Conservation (phyloP, 495 filamentous ascomycete genomes). For the Trichoderma asperelloides region DNA sequence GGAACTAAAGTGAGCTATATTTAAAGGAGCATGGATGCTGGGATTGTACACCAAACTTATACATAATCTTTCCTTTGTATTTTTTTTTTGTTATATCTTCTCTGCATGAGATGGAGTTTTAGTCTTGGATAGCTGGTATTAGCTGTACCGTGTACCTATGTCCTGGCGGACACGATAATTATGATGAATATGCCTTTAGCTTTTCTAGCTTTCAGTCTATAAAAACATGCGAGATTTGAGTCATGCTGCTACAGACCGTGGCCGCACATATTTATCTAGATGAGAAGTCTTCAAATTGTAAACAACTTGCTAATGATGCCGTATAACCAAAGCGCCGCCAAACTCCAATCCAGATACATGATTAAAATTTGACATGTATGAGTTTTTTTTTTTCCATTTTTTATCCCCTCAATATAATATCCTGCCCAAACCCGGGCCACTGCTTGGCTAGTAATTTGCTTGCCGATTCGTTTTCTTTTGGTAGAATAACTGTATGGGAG, state of each 20-base stretch:
- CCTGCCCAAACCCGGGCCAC: constrained; percentile 33
- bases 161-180: constrained; percentile 3
- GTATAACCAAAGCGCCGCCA: neutral
- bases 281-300: neutral
- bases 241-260: neutral
- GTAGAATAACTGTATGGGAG: constrained; percentile 35
- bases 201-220: neutral
- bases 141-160: neutral
- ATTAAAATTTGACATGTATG: neutral
- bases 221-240: neutral
- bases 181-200: constrained; percentile 4
- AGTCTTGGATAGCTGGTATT: constrained; percentile 10
- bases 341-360: neutral
- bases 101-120: constrained; percentile 9
- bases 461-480: constrained; percentile 48
- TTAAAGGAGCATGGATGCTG: constrained; percentile 25
- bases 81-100: constrained; percentile 5
- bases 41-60: constrained; percentile 14
- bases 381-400: neutral
- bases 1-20: constrained; percentile 98
- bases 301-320: neutral
- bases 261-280: neutral
- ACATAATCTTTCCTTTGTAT: constrained; percentile 12
- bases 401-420: neutral
- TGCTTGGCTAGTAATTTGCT: constrained; percentile 26